Conservation (phyloP, 305 asterid species). For the Ilex paraguariensis region DNA sequence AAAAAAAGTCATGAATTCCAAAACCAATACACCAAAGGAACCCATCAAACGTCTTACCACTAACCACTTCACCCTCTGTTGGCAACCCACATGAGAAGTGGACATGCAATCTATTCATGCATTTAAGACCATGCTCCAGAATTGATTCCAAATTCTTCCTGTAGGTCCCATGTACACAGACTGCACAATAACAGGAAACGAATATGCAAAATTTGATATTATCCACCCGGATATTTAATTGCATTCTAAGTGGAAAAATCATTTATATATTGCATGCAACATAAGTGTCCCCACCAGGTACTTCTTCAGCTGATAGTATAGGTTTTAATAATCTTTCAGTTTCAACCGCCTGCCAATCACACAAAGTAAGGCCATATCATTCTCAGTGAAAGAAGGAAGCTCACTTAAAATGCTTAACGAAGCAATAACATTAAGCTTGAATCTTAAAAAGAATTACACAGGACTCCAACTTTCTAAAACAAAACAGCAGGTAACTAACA, state of each 20-base stretch:
- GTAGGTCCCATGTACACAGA: constrained; percentile 94
- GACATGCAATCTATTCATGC: constrained; percentile 85
- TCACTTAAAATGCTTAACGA: no score
- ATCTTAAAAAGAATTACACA: no score
- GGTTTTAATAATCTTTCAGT: constrained; percentile 81
- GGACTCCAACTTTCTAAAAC: no score
- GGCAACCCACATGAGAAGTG: constrained; percentile 97
- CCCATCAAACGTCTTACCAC: constrained; percentile 48
- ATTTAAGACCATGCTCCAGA: constrained; percentile 71
- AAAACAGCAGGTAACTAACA: no score
- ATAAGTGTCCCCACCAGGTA: constrained; percentile 43
- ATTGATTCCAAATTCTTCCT: constrained; percentile 68
- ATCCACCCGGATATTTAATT: no score
- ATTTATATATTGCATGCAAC: constrained; percentile 1
- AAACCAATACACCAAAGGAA: not conserved
- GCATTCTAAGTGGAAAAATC: no score
- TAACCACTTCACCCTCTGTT: constrained; percentile 70
- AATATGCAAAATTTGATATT: not conserved
- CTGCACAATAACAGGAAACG: constrained; percentile 31
- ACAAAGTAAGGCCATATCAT: not conserved
- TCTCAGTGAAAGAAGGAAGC: no score
- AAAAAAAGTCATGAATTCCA: not conserved
- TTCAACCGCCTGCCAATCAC: constrained; percentile 53
- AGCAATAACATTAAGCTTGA: no score
- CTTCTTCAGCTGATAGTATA: constrained; percentile 67